Percentiles rank a stretch among this genome's conserved stretches.
These are phyloP conservation scores for Erodium trifolium DNA, from an alignment of 441 rosid species.

Conservation along the genomic window DNA sequence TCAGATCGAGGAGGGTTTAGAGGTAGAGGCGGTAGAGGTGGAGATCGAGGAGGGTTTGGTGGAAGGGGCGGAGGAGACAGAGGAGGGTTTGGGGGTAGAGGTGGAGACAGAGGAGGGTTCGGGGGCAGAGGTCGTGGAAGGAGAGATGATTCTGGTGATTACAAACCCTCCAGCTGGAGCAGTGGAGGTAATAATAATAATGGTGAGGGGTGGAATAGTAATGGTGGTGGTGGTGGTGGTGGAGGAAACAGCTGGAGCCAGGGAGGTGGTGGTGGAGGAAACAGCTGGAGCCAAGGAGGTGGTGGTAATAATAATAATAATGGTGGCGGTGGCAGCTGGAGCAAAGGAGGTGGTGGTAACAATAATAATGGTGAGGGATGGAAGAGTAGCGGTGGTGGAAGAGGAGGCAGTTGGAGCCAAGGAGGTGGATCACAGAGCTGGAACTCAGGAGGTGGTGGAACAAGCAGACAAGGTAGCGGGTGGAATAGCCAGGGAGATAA, in stretches of 20 bases:
- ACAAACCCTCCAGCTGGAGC: not conserved
- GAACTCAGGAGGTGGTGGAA: no score
- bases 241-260: slow-evolving; percentile 36
- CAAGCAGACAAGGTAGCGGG: not conserved
- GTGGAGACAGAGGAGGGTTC: no score
- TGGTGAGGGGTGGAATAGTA: slow-evolving; percentile 23
- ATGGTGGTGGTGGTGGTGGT: slow-evolving; percentile 19
- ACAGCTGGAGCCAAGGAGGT: slow-evolving; percentile 24
- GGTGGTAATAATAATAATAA: not conserved
- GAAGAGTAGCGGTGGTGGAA: no score
- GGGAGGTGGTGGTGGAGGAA: slow-evolving; percentile 8
- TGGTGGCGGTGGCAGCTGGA: not conserved
- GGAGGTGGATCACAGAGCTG: no score
- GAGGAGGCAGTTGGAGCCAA: no score
- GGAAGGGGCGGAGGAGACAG: no score
- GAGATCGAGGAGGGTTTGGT: not conserved
- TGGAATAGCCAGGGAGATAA: not conserved
- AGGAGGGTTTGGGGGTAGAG: no score
- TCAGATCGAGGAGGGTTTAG: slow-evolving; percentile 22
- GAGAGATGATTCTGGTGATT: not conserved
- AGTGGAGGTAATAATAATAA: not conserved
- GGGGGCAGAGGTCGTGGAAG: slow-evolving; percentile 21
- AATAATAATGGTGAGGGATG: not conserved
- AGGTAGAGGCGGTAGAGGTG: slow-evolving; percentile 18
- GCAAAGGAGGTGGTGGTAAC: not conserved